Percentiles rank a stretch among this genome's conserved stretches.
phyloP scores from a whole-genome alignment of 192 early-diverging fungal genomes.

The Coemansia sp. region DNA sequence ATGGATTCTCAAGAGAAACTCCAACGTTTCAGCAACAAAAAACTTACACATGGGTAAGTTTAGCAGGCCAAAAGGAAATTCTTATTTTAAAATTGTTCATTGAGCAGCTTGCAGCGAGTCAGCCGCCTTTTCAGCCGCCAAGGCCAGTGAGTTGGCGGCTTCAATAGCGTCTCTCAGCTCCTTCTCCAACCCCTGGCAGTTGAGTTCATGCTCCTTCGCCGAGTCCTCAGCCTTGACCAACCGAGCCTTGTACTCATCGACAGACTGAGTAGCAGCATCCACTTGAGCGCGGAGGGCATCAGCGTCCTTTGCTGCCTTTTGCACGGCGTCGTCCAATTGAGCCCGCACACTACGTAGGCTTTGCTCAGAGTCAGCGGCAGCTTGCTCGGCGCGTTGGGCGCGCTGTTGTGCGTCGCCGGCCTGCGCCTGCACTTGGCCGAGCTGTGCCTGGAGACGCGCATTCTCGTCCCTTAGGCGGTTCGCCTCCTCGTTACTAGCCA shows the following conservation, averaged over 20 bases:
- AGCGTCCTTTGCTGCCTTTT: slow-evolving; percentile 22
- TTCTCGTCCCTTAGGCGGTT: slow-evolving; percentile 72
- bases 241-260: slow-evolving; percentile 27
- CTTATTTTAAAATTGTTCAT: not conserved
- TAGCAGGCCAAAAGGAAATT: not conserved
- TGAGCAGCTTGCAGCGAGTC: slow-evolving; percentile 18
- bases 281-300: slow-evolving; percentile 24
- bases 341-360: slow-evolving; percentile 12
- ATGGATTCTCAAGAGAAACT: not conserved
- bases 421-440: slow-evolving; percentile 25
- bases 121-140: slow-evolving; percentile 49
- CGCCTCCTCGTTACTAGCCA: slow-evolving; percentile 67
- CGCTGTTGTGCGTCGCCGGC: slow-evolving; percentile 22
- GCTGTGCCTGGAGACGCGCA: slow-evolving; percentile 56
- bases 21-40: not conserved
- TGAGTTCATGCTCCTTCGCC: slow-evolving; percentile 18
- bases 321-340: slow-evolving; percentile 20
- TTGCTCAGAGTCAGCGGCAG: slow-evolving; percentile 19
- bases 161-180: slow-evolving; percentile 36
- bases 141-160: slow-evolving; percentile 38
- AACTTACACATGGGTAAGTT: not conserved
- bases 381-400: slow-evolving; percentile 18
- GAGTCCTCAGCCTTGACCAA: slow-evolving; percentile 19
- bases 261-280: slow-evolving; percentile 17
- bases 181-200: slow-evolving; percentile 22